These are phyloP conservation scores for Rhodomyrtus tomentosa DNA, from an alignment of 345 rosid species.

Conservation along the genomic window DNA sequence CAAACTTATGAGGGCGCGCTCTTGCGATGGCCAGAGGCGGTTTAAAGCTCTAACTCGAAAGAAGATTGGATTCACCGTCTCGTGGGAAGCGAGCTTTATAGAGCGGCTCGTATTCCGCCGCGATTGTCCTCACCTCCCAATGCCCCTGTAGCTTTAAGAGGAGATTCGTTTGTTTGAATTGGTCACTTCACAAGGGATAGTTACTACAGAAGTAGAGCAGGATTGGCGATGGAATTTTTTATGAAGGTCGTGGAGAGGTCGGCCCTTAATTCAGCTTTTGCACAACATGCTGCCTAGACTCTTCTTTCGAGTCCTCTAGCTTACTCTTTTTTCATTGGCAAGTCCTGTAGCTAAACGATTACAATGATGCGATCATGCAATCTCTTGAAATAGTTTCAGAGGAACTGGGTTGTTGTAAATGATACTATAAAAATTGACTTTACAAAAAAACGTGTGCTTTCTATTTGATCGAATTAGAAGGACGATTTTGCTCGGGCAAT, in stretches of 20 bases:
- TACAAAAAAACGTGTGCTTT: too few relatives aligned
- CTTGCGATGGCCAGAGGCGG: slow-evolving; percentile 69
- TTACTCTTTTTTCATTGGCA: not conserved
- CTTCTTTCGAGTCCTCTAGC: not conserved
- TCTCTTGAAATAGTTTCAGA: not conserved
- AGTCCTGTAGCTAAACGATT: not conserved
- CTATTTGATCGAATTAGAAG: too few relatives aligned
- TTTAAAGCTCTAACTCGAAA: slow-evolving; percentile 13
- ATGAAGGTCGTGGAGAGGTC: not conserved
- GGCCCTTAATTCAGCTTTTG: not conserved
- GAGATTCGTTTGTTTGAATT: not conserved
- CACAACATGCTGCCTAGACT: not conserved
- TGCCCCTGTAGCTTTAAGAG: not conserved
- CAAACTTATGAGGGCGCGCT: slow-evolving; percentile 60
- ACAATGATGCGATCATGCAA: not conserved
- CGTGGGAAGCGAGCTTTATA: not conserved
- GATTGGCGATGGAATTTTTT: not conserved
- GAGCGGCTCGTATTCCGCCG: not conserved
- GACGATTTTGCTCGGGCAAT: too few relatives aligned
- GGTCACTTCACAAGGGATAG: not conserved
- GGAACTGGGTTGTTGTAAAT: not conserved
- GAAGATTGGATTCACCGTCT: not conserved
- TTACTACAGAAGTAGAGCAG: not conserved
- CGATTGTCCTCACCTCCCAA: not conserved
- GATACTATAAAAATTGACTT: too few relatives aligned